Conservation (phyloP, 2,329 filamentous ascomycete genomes). For the Verticillium isaacii region DNA sequence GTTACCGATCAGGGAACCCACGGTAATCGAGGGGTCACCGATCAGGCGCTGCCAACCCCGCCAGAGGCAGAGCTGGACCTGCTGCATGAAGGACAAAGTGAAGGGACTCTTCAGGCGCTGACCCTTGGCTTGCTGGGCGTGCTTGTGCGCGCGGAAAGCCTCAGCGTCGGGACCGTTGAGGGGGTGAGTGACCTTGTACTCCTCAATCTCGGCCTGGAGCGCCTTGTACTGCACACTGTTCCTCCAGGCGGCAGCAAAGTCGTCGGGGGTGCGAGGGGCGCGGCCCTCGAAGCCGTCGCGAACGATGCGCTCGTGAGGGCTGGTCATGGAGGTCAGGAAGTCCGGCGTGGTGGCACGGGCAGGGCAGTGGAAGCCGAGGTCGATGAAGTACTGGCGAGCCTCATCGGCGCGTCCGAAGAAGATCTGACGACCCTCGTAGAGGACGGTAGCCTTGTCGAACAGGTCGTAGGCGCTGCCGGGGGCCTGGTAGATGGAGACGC, state of each 20-base stretch:
- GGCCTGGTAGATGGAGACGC: constrained; percentile 72
- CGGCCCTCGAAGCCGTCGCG: constrained; percentile 51
- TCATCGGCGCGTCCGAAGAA: constrained; percentile 56
- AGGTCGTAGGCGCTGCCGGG: constrained; percentile 60
- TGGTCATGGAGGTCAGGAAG: constrained; percentile 68
- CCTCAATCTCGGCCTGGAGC: constrained; percentile 50
- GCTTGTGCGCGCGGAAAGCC: constrained; percentile 50
- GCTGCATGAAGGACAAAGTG: constrained; percentile 72
- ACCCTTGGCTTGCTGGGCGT: constrained; percentile 49
- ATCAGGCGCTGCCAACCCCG: constrained; percentile 73
- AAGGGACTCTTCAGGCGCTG: constrained; percentile 71
- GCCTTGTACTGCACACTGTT: constrained; percentile 45
- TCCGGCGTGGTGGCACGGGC: constrained; percentile 65
- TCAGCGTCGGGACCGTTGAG: constrained; percentile 52
- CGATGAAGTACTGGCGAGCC: constrained; percentile 61
- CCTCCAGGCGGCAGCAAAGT: constrained; percentile 57
- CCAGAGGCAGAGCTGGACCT: constrained; percentile 73
- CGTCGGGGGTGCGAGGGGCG: constrained; percentile 55
- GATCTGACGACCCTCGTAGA: constrained; percentile 59
- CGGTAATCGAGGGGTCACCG: constrained; percentile 71
- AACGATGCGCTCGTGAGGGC: constrained; percentile 49
- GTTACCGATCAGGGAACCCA: constrained; percentile 68
- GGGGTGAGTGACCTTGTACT: constrained; percentile 48
- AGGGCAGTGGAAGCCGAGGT: constrained; percentile 64
- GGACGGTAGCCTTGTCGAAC: constrained; percentile 54